These are phyloP conservation scores for Closterium sp. DNA, from an alignment of 139 green algal genomes.

Conservation along the genomic window DNA sequence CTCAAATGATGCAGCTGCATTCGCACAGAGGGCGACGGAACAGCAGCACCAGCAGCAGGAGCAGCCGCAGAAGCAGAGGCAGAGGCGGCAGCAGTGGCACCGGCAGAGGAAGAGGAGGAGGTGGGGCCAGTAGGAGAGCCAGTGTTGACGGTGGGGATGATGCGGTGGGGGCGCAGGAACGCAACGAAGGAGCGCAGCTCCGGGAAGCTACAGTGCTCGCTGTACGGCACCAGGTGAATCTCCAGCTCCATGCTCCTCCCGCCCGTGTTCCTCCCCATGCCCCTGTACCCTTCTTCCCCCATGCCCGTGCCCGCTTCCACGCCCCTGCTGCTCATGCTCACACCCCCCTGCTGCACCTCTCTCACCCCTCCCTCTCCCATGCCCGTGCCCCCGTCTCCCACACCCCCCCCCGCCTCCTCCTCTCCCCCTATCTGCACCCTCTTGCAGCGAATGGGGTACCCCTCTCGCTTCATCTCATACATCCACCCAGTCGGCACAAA, in stretches of 20 bases:
- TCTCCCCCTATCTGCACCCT: background rate
- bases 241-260: background rate
- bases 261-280: no score
- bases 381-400: background rate
- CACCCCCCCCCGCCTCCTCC: background rate
- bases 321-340: background rate
- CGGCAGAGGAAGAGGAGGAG: no score
- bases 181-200: constrained; percentile 81
- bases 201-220: constrained; percentile 77
- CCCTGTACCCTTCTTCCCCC: no score
- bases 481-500: constrained; percentile 88
- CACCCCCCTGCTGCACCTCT: background rate
- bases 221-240: constrained; percentile 85
- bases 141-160: constrained; percentile 79
- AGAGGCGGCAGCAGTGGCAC: no score
- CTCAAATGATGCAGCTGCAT: constrained; percentile 21
- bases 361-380: background rate
- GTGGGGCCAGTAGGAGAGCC: no score
- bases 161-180: constrained; percentile 62
- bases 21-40: no score
- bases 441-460: constrained; percentile 31
- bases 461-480: constrained; percentile 68
- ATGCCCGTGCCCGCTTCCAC: background rate
- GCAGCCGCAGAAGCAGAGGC: no score
- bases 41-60: no score